Percentiles rank a stretch among this genome's conserved stretches.
Evolutionary conservation across 306 rosid species (phyloP).

Genomic region (Argentina anserina): DNA sequence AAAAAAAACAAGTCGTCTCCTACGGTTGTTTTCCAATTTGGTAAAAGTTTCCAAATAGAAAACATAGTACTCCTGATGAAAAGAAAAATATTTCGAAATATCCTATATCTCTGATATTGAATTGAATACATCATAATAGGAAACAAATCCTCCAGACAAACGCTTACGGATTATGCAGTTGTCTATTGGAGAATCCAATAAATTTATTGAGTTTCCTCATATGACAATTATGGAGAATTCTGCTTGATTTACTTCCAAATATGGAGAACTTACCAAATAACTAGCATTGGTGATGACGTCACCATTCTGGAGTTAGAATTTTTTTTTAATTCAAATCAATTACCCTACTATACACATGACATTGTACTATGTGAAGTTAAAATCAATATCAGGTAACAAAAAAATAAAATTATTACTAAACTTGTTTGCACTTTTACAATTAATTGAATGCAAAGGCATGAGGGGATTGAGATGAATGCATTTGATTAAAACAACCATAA

Average conservation of each 20-base stretch:
- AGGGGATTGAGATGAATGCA: neutral
- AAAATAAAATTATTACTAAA: neutral
- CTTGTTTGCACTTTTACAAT: no score
- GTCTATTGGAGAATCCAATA: neutral
- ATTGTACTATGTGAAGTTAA: neutral
- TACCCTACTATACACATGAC: no score
- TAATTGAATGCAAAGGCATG: neutral
- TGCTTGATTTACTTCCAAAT: slow-evolving; percentile 7
- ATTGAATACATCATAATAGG: neutral
- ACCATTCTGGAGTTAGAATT: no score
- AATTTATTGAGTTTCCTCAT: neutral
- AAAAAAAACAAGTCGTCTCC: no score
- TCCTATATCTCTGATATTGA: neutral
- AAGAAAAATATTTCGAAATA: neutral
- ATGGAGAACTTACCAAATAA: neutral
- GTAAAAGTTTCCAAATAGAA: no score
- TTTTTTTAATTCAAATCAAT: no score
- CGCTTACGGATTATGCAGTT: neutral
- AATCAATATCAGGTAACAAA: neutral
- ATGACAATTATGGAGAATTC: slow-evolving; percentile 1
- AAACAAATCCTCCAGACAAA: neutral
- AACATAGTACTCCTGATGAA: no score
- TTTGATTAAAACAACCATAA: neutral
- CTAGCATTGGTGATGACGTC: neutral
- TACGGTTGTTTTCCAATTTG: neutral